Base-by-base conservation (phyloP, 345 rosid species). In the Turritis glabra region DNA sequence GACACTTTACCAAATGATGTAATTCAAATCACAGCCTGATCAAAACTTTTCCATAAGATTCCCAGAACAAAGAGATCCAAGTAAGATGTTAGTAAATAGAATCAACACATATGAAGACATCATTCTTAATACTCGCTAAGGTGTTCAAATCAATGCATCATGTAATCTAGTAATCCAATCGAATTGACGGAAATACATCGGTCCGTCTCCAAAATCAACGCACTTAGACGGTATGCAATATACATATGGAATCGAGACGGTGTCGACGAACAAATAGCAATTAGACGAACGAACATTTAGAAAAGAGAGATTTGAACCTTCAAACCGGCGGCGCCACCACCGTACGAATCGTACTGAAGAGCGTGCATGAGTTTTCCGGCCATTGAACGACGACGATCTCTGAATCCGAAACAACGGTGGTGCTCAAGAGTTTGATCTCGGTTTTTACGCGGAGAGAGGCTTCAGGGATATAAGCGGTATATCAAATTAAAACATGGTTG, bases 291-390 rank as follows among this genome's bases (percentile, higher is more conserved):
- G n/a, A n/a, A n/a, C 2, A 15, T 3, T 6, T 7, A 8, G 22
- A 56, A 37, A 26, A 13, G 8, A 23, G 60, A 35, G 21, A 7
- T 38, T 0, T 2, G 3, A 40, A 73, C 86, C 86, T 81, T 77
- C 46, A 85, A 79, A 23, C 68, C 86, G 43, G 86, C 67, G 8
- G 66, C 75, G 8, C 86, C 85, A 18, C 88, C 86, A 12, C 82
- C 88, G 64, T 83, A 85, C 17, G 77, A 30, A 11, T 77, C 66
- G 68, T 83, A 85, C 8, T 77, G 88, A 72, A 85, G 79, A 33
- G 88, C 88, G 19, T 65, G 77, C 86, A 85, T 85, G 1, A 79
- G 59, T 65, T 82, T 82, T 11, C 38, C 78, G 11, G 82, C 81
- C 88, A 82, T 85, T 35, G 46, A 40, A 7, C 9, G 23, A 47